A percentile compares a stretch with the other conserved stretches of the same genome.
Conservation (phyloP, 1,284 basidiomycete species). For the Ceratobasidium sp. region DNA sequence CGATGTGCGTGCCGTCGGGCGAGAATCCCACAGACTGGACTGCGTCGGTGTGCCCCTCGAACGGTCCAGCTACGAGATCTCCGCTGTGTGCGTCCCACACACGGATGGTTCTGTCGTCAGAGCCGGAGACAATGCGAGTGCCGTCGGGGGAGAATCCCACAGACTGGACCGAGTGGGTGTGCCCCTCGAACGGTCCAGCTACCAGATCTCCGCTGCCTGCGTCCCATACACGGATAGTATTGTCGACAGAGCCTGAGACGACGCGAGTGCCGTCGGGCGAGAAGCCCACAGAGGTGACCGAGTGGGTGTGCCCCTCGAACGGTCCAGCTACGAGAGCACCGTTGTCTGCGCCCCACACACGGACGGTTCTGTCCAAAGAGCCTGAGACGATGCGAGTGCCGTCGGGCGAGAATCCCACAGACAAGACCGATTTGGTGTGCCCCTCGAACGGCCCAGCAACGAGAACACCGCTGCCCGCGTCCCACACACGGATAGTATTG, state of each 20-base stretch:
- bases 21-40: too few relatives aligned
- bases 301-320: slow-evolving; percentile 12
- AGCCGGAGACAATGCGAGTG: neutral
- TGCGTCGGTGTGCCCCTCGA: too few relatives aligned
- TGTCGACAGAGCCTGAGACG: slow-evolving; percentile 9
- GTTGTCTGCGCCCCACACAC: slow-evolving; percentile 25
- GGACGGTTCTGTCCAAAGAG: slow-evolving; percentile 11
- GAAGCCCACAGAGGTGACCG: slow-evolving; percentile 16
- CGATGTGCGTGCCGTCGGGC: too few relatives aligned
- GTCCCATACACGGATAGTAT: slow-evolving; percentile 27
- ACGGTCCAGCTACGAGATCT: neutral
- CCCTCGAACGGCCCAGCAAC: neutral
- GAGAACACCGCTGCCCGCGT: neutral
- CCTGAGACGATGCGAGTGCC: slow-evolving; percentile 13
- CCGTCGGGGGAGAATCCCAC: slow-evolving; percentile 11
- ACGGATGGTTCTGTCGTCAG: neutral
- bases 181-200: neutral
- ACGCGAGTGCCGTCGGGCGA: slow-evolving; percentile 22
- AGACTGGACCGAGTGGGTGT: neutral
- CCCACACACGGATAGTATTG: slow-evolving; percentile 3
- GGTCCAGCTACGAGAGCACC: neutral
- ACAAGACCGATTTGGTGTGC: slow-evolving; percentile 9
- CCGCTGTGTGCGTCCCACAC: neutral
- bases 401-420: slow-evolving; percentile 30
- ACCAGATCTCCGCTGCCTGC: neutral